These are phyloP conservation scores for Butyriboletus loyo DNA, from an alignment of 768 basidiomycete genomes.

Conservation along the genomic window DNA sequence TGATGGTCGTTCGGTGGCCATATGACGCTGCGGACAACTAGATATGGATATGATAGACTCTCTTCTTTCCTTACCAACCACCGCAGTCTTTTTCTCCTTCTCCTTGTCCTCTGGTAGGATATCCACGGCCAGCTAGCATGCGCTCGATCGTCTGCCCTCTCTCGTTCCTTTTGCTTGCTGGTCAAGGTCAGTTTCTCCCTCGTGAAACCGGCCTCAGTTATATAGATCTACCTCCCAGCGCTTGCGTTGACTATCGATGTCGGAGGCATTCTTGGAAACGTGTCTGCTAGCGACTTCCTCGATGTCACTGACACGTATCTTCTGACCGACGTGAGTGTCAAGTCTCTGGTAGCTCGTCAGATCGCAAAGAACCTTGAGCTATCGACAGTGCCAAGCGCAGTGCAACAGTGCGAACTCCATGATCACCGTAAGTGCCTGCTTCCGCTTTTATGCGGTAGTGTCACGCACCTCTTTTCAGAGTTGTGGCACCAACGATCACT, in stretches of 20 bases:
- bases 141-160: conserved; percentile 25
- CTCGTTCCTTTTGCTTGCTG: conserved; percentile 45
- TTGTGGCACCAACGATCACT: conserved; percentile 46
- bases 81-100: conserved; percentile 12
- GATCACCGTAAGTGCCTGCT: conserved; percentile 22
- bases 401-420: conserved; percentile 26
- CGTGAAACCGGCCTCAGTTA: background rate
- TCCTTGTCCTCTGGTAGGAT: conserved; percentile 33
- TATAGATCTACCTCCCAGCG: conserved; percentile 20
- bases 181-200: conserved; percentile 48
- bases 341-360: background rate
- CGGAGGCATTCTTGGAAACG: conserved; percentile 31
- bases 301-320: conserved; percentile 33
- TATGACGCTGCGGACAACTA: background rate
- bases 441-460: background rate
- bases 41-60: background rate
- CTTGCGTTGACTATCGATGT: conserved; percentile 51
- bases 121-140: conserved; percentile 28
- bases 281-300: conserved; percentile 47
- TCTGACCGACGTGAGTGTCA: conserved; percentile 26
- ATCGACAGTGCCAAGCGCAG: conserved; percentile 22
- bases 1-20: background rate
- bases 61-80: conserved; percentile 15
- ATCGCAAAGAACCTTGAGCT: background rate
- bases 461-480: conserved; percentile 20